Base-by-base conservation (phyloP, 495 filamentous ascomycete species). In the Endocarpon pusillum region DNA sequence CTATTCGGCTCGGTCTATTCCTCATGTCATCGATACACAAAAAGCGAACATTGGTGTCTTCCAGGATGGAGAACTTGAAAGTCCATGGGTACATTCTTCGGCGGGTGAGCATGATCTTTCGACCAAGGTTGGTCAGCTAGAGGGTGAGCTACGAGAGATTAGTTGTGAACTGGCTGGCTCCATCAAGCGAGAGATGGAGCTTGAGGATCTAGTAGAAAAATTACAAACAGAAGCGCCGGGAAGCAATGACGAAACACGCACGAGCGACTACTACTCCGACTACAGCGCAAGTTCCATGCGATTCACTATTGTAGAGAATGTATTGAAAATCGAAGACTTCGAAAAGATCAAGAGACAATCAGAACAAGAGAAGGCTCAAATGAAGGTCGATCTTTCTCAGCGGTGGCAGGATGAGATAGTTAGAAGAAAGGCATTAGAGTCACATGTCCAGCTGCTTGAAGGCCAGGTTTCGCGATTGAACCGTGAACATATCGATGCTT, bases 201-300 rank as follows among this genome's bases (percentile, higher is more conserved):
- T 97, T 31, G 89, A 97, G 51, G 91, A 97, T 47, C 58, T 94
- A 29, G 74, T 96, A 2, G 89, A 97, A 40, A 66, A 78, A 36
- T 54, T 91, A 44, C 84, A 93, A 53, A 57, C 70, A 21, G 85
- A 92, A 43, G 67, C 72, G 36, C 66, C 69, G 2, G 43, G 44
- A 33, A 47, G 28, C 37, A 51, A 33, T 4, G 45, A 45, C 1
- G 76, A 72, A 39, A 75, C 76, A 49, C 70, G 87, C 34, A 94
- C 84, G 3, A 97, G 89, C 52, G 89, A 97, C 54, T 96, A 97
- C 55, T 97, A 86, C 50, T 97, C 89, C 0, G 89, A 97, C 49
- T 91, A 84, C 1, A 89, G 91, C 29, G 78, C 78, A 30, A 86
- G 83, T 51, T 85, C 86, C 3, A 68, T 78, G 34, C 73, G 83